Evolutionary conservation across 2,329 filamentous ascomycete genomes (phyloP), one percentile per base, ranked within the genome.

Genomic region (Ascochyta viciae-villosae): DNA sequence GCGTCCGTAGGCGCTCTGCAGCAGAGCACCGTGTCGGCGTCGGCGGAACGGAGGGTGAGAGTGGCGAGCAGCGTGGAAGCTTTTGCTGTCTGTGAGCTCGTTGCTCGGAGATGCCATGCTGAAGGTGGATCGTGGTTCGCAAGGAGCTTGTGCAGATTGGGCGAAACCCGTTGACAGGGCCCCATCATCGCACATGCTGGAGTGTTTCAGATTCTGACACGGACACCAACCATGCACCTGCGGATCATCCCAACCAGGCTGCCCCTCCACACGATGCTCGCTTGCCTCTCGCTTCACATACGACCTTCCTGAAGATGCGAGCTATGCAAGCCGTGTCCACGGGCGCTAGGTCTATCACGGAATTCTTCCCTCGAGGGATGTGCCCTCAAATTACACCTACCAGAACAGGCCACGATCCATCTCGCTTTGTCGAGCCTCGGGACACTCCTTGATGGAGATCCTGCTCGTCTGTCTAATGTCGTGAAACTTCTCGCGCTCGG

Each of bases 401-500:
- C 47, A 38, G 33, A 56, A 39, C 42, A 43, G 47, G 48, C 53
- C 37, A 51, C 47, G 22, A 47, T 39, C 53, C 43, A 33, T 51
- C 47, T 47, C 22, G 37, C 47, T 38, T 39, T 43, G 47, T 47
- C 42, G 37, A 47, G 53, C 42, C 31, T 46, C 38, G 33, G 47
- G 38, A 47, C 47, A n/a, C 47, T 65, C 69, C 66, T 70, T 62
- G 68, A 71, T 60, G 69, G 63, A 66, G 63, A 65, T 68, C 62
- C 52, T 48, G 43, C 50, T 48, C 49, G 50, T 62, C 64, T 63
- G 54, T 64, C 68, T 63, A 55, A 54, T 59, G 46, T 63, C 54
- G 66, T 71, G 68, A 70, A 71, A 70, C 67, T 63, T 54, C 50
- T 55, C 51, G 19, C 58, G 52, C 50, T 61, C 54, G 51, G 53